Percentiles rank a stretch among this genome's conserved stretches.
Evolutionary conservation across 1,284 basidiomycete genomes (phyloP).

Genomic region (Trametes sp.): DNA sequence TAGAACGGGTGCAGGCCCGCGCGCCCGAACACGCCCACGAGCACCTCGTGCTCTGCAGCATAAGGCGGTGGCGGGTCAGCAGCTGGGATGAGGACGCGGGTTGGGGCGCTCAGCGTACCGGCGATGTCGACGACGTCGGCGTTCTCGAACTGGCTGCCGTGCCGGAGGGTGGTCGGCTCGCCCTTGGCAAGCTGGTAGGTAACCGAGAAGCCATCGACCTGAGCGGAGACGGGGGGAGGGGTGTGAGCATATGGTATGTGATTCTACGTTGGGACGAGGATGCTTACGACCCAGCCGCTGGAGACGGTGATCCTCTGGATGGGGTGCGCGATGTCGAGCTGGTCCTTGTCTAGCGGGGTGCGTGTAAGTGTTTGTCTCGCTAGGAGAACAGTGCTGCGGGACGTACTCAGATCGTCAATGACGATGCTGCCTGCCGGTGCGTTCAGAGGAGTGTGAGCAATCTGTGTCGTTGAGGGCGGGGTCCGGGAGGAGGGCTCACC

Average conservation of each 20-base stretch:
- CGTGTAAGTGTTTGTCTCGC: neutral
- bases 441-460: neutral
- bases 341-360: slow-evolving; percentile 3
- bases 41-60: slow-evolving; percentile 22
- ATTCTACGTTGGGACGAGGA: neutral
- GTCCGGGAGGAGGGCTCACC: neutral
- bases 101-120: too few species aligned
- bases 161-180: slow-evolving; percentile 4
- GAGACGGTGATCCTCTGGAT: slow-evolving; percentile 24
- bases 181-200: slow-evolving; percentile 19
- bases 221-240: neutral
- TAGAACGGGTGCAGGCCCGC: slow-evolving; percentile 23
- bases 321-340: slow-evolving; percentile 18
- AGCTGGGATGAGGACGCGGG: too few species aligned
- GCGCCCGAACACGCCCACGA: slow-evolving; percentile 27
- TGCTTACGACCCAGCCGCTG: slow-evolving; percentile 23
- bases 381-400: neutral
- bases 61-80: neutral
- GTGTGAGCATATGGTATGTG: neutral
- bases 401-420: neutral
- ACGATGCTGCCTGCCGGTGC: neutral
- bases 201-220: slow-evolving; percentile 28
- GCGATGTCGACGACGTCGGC: slow-evolving; percentile 1
- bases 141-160: slow-evolving; percentile 21
- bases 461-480: neutral